A percentile compares a stretch with the other conserved stretches of the same genome.
phyloP scores from a whole-genome alignment of 2,329 filamentous ascomycete genomes.

The Ceratocystis eucalypticola region DNA sequence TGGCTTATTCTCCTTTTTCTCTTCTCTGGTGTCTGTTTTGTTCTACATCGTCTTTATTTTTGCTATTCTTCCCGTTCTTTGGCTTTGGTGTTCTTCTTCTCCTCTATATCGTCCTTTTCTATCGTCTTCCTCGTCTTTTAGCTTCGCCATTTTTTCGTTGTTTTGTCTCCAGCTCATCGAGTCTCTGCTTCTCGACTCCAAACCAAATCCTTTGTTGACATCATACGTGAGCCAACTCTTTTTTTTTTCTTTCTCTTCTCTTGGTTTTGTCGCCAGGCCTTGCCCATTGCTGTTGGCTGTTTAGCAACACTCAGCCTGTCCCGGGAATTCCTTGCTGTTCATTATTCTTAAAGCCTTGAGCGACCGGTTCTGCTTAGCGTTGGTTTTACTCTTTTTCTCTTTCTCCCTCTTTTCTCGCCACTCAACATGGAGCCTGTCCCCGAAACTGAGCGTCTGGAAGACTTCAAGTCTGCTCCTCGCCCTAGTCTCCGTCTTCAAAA shows the following conservation, averaged over 20 bases:
- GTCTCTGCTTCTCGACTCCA: neutral
- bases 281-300: neutral
- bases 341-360: neutral
- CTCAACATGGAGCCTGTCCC: slow-evolving; percentile 51
- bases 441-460: slow-evolving; percentile 55
- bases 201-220: neutral
- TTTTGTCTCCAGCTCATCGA: no score
- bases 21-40: neutral
- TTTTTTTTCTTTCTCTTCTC: neutral
- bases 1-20: slow-evolving; percentile 1
- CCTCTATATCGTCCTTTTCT: neutral
- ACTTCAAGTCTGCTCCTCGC: slow-evolving; percentile 46
- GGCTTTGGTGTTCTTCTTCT: neutral
- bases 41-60: neutral
- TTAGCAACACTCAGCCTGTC: neutral
- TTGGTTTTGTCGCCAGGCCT: neutral
- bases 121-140: neutral
- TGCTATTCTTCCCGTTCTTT: neutral
- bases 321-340: neutral
- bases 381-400: neutral
- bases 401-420: slow-evolving; percentile 5
- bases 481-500: slow-evolving; percentile 39
- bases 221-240: neutral
- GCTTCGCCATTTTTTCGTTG: neutral
- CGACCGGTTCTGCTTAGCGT: neutral